phyloP scores from a whole-genome alignment of 305 asterid genomes.

The Fraxinus nigra region DNA sequence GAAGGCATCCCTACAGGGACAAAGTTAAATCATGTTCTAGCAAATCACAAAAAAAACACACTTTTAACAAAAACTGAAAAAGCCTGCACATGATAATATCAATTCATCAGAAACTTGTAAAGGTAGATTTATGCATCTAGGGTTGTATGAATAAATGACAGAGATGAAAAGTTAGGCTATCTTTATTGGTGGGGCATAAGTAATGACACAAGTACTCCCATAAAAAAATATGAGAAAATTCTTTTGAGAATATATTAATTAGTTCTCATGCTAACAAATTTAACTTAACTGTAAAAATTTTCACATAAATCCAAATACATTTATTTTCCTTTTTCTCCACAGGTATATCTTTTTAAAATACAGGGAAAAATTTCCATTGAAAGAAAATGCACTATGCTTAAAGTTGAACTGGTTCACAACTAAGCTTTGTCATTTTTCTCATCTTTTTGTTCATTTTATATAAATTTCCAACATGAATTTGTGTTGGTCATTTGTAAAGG shows the following conservation, averaged over 20 bases:
- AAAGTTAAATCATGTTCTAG: background rate
- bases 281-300: background rate
- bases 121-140: background rate
- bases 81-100: background rate
- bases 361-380: background rate
- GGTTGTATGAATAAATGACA: background rate
- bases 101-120: background rate
- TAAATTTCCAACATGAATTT: background rate
- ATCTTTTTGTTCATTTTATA: background rate
- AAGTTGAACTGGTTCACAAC: background rate
- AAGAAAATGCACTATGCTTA: background rate
- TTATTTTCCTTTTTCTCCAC: background rate
- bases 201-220: background rate
- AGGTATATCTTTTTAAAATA: background rate
- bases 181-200: background rate
- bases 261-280: background rate
- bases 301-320: background rate
- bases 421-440: background rate
- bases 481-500: background rate
- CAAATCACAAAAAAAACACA: background rate
- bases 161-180: background rate
- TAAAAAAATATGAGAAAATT: background rate
- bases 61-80: background rate
- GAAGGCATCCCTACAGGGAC: background rate
- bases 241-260: background rate